phyloP scores from a whole-genome alignment of 495 filamentous ascomycete genomes.

The Neurospora hispaniola region DNA sequence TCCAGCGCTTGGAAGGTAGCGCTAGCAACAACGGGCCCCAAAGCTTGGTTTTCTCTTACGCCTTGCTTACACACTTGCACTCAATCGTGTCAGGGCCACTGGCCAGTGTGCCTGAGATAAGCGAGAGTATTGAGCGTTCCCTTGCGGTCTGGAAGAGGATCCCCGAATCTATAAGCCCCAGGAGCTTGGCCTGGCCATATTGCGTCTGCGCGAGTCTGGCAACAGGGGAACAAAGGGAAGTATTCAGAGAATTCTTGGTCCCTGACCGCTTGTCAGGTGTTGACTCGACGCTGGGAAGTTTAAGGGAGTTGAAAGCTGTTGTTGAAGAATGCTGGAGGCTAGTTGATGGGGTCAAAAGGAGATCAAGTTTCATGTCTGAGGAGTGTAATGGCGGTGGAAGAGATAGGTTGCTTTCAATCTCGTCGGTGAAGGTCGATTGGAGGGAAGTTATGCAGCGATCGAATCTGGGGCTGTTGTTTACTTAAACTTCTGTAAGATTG shows the following conservation, averaged over 20 bases:
- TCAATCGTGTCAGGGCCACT: neutral
- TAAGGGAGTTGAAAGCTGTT: neutral
- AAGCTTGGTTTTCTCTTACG: neutral
- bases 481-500: neutral
- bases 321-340: conserved; percentile 2
- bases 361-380: neutral
- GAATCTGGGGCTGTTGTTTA: neutral
- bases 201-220: conserved; percentile 2
- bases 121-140: neutral
- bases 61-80: conserved; percentile 1
- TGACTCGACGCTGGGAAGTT: neutral
- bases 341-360: neutral
- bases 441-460: neutral
- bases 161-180: neutral
- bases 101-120: neutral
- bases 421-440: neutral
- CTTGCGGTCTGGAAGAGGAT: neutral
- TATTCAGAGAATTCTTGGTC: neutral
- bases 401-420: neutral
- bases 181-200: conserved; percentile 2
- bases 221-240: neutral
- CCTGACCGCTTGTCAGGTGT: neutral
- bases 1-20: neutral
- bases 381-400: neutral
- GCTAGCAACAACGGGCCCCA: neutral